phyloP scores from a whole-genome alignment of 306 rosid genomes.

The Spatholobus suberectus region DNA sequence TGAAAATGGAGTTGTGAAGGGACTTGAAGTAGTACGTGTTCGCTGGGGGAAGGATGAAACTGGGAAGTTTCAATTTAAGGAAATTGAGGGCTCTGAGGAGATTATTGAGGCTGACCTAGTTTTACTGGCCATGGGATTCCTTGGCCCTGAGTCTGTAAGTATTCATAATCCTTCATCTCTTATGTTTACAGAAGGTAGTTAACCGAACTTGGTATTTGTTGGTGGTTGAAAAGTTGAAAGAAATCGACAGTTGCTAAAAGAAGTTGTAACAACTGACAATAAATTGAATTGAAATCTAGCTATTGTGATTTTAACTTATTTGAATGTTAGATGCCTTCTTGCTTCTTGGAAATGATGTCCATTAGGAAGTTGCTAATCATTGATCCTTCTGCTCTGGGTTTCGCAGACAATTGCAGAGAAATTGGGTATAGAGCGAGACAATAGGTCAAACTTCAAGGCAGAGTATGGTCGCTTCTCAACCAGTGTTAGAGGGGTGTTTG shows the following conservation, averaged over 20 bases:
- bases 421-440: constrained; percentile 78
- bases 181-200: background rate
- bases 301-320: background rate
- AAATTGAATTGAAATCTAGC: background rate
- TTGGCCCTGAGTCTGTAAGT: constrained; percentile 96
- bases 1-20: constrained; percentile 78
- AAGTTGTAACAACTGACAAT: background rate
- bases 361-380: background rate
- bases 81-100: constrained; percentile 92
- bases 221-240: background rate
- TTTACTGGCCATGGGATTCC: constrained; percentile 97
- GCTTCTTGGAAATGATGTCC: too few species aligned
- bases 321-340: too few species aligned
- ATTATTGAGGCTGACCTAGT: constrained; percentile 82
- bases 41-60: constrained; percentile 88
- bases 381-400: constrained; percentile 16
- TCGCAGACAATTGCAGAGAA: constrained; percentile 75
- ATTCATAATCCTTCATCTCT: constrained; percentile 10
- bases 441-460: constrained; percentile 85
- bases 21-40: constrained; percentile 81
- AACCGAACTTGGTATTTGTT: background rate
- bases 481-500: constrained; percentile 76
- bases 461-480: constrained; percentile 92
- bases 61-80: constrained; percentile 84
- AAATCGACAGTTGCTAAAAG: background rate